These are phyloP conservation scores for Cordyceps tenuipes DNA, from an alignment of 2,329 filamentous ascomycete genomes.

Conservation along the genomic window DNA sequence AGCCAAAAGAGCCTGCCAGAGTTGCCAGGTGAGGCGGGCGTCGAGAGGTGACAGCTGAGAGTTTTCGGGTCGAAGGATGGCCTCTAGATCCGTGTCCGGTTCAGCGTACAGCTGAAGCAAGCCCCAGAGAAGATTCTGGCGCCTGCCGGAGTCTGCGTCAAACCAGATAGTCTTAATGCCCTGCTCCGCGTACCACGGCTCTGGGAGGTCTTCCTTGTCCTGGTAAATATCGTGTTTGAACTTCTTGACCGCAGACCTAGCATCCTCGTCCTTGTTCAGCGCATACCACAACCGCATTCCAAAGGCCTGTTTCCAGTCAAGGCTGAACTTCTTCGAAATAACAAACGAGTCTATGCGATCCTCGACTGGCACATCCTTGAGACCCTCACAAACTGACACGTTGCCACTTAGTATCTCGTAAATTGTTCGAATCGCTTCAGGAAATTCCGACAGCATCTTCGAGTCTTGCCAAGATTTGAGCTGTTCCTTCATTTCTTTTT, in stretches of 20 bases:
- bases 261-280: slow-evolving; percentile 60
- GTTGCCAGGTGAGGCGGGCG: slow-evolving; percentile 74
- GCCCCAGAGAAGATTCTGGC: slow-evolving; percentile 79
- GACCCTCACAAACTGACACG: slow-evolving; percentile 73
- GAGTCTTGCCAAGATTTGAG: slow-evolving; percentile 76
- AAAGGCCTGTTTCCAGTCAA: slow-evolving; percentile 93
- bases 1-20: slow-evolving; percentile 58
- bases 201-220: slow-evolving; percentile 62
- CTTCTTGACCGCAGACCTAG: slow-evolving; percentile 55
- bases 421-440: slow-evolving; percentile 71
- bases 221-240: slow-evolving; percentile 68
- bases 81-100: slow-evolving; percentile 51
- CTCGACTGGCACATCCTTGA: slow-evolving; percentile 63
- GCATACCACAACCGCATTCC: slow-evolving; percentile 87
- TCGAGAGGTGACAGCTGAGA: slow-evolving; percentile 68
- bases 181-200: slow-evolving; percentile 61
- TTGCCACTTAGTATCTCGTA: slow-evolving; percentile 89
- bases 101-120: slow-evolving; percentile 73
- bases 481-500: slow-evolving; percentile 69
- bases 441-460: slow-evolving; percentile 80
- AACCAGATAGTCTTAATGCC: slow-evolving; percentile 51
- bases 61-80: slow-evolving; percentile 67
- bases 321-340: slow-evolving; percentile 72
- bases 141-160: slow-evolving; percentile 46
- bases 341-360: slow-evolving; percentile 73